A percentile compares a stretch with the other conserved stretches of the same genome.
phyloP scores from a whole-genome alignment of 176 grass and related monocot genomes.

The Pharus latifolius region DNA sequence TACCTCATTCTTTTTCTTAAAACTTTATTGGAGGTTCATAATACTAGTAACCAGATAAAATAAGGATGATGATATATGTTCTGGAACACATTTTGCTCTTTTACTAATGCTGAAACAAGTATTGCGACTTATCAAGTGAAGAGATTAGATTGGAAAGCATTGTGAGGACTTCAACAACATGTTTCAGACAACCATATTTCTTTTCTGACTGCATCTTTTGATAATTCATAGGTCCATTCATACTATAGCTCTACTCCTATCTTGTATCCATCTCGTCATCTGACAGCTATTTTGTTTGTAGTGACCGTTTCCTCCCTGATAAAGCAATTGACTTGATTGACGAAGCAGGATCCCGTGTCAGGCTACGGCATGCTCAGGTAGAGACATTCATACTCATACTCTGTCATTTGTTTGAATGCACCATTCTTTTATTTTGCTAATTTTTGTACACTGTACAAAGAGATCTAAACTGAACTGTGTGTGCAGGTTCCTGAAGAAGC shows the following conservation, averaged over 20 bases:
- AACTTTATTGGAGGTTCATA: no score
- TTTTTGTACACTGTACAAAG: not conserved
- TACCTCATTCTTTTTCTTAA: no score
- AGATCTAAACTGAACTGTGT: not conserved
- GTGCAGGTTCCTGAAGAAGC: slow-evolving; percentile 75
- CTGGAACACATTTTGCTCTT: not conserved
- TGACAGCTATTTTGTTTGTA: slow-evolving; percentile 25
- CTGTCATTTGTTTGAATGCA: slow-evolving; percentile 9
- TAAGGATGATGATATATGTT: not conserved
- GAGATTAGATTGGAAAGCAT: not conserved
- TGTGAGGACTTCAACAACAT: slow-evolving; percentile 4
- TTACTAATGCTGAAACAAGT: not conserved
- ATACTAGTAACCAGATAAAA: not conserved
- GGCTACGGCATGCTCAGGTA: slow-evolving; percentile 83
- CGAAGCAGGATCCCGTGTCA: slow-evolving; percentile 83
- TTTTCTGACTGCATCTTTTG: not conserved
- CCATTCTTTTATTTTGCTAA: not conserved
- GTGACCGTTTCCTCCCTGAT: slow-evolving; percentile 81
- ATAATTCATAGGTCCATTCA: no score
- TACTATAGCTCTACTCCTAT: not conserved
- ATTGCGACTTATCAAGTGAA: not conserved
- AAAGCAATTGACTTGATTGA: slow-evolving; percentile 97
- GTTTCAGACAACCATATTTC: not conserved
- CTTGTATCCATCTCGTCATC: not conserved
- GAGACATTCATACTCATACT: slow-evolving; percentile 1